These are phyloP conservation scores for Seminavis robusta DNA, from an alignment of 108 stramenopile genomes.

Conservation along the genomic window DNA sequence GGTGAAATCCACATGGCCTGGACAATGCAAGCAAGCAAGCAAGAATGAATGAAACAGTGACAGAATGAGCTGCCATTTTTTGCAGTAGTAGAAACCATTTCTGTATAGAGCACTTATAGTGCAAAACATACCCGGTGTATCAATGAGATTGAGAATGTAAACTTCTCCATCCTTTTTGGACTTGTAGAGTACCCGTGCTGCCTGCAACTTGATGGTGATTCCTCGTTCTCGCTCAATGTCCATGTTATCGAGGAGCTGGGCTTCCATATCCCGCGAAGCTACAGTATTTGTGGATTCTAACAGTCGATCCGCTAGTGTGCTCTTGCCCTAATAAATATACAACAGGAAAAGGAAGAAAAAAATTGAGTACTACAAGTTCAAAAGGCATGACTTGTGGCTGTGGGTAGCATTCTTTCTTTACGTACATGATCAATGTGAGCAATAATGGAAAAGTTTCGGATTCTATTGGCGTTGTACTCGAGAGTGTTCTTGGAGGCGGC, in stretches of 20 bases:
- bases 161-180: conserved; percentile 77
- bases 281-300: conserved; percentile 89
- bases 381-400: too few species aligned
- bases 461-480: conserved; percentile 63
- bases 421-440: conserved; percentile 97
- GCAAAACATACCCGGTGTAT: conserved; percentile 82
- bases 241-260: conserved; percentile 95
- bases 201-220: conserved; percentile 98
- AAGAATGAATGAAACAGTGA: not conserved
- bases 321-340: conserved; percentile 47
- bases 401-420: not conserved
- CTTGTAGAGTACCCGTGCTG: conserved; percentile 91
- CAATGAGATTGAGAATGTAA: conserved; percentile 71
- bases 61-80: not conserved
- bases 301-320: conserved; percentile 94
- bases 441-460: conserved; percentile 97
- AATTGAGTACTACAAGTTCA: too few species aligned
- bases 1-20: conserved; percentile 95
- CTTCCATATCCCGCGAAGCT: conserved; percentile 86
- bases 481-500: too few species aligned
- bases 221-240: conserved; percentile 98
- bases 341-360: not conserved
- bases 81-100: not conserved
- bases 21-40: conserved; percentile 34
- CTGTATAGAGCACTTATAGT: conserved; percentile 26